Conservation (phyloP, 352 stramenopile species). For the Phytophthora melonis region DNA sequence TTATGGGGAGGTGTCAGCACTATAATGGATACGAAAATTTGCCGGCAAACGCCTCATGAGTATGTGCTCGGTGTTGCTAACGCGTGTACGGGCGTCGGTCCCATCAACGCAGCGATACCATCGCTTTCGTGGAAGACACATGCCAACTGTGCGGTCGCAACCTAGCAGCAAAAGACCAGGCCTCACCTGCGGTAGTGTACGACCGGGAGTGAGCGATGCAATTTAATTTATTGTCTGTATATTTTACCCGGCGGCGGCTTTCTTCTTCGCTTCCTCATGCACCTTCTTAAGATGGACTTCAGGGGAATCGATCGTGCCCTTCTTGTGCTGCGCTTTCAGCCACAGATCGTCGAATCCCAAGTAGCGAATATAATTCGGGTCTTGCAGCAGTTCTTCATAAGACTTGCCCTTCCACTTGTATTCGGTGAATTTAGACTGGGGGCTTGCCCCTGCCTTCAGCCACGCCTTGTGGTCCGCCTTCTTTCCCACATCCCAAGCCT, state of each 20-base stretch:
- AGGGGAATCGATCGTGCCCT: not conserved
- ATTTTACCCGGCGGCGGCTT: not conserved
- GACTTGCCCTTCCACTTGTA: constrained; percentile 3
- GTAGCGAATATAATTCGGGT: constrained; percentile 7
- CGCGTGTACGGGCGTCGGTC: too few species aligned
- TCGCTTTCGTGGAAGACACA: too few species aligned
- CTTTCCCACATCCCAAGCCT: too few species aligned
- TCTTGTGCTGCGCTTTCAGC: constrained; percentile 16
- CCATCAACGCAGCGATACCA: too few species aligned
- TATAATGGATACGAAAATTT: too few species aligned
- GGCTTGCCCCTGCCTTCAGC: not conserved
- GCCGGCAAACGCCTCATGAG: too few species aligned
- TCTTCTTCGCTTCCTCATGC: constrained; percentile 14
- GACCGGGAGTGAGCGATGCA: too few species aligned
- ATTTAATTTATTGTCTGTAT: not conserved
- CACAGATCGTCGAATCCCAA: constrained; percentile 18
- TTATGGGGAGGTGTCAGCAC: too few species aligned
- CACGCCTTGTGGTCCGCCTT: constrained; percentile 6
- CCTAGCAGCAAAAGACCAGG: too few species aligned
- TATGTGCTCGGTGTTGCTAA: too few species aligned
- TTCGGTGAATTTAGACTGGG: not conserved
- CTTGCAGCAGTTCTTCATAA: not conserved
- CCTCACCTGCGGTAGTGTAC: too few species aligned
- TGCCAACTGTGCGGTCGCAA: too few species aligned
- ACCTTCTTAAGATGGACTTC: not conserved